Percentiles rank a stretch among this genome's conserved stretches.
These are phyloP conservation scores for Beverwykella pulmonaria DNA, from an alignment of 495 filamentous ascomycete genomes.

Conservation along the genomic window DNA sequence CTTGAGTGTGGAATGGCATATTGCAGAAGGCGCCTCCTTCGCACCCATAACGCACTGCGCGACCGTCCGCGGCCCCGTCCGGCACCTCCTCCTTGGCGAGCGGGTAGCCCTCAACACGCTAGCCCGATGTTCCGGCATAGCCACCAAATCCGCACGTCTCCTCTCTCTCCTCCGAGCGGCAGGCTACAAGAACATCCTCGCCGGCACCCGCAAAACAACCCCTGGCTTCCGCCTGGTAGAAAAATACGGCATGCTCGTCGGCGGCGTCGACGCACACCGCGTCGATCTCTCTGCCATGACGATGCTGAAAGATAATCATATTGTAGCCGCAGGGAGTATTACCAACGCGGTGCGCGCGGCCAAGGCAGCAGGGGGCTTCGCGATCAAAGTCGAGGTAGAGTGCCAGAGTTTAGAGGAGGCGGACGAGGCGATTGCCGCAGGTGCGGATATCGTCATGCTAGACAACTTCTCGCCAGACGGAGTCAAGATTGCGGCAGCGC, in stretches of 20 bases:
- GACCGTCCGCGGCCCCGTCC: conserved; percentile 82
- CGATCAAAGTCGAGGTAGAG: conserved; percentile 94
- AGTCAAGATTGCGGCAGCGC: conserved; percentile 68
- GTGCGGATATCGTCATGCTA: conserved; percentile 94
- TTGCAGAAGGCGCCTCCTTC: conserved; percentile 71
- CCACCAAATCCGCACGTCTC: conserved; percentile 62
- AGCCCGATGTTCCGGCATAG: conserved; percentile 89
- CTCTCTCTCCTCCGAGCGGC: conserved; percentile 57
- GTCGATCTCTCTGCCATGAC: conserved; percentile 93
- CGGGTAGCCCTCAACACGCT: conserved; percentile 90
- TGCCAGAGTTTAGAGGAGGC: conserved; percentile 84
- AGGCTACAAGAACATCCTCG: conserved; percentile 82
- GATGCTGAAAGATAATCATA: conserved; percentile 98
- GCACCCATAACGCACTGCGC: conserved; percentile 64
- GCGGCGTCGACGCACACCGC: conserved; percentile 86
- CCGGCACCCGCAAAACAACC: conserved; percentile 94
- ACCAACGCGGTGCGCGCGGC: conserved; percentile 80
- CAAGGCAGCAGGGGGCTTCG: conserved; percentile 81
- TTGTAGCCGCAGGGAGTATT: conserved; percentile 80
- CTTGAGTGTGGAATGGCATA: conserved; percentile 78
- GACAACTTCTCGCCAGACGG: conserved; percentile 87
- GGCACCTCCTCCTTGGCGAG: conserved; percentile 87
- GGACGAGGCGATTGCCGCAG: conserved; percentile 84
- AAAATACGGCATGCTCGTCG: conserved; percentile 96
- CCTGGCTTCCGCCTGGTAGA: conserved; percentile 94